phyloP scores from a whole-genome alignment of 306 rosid genomes.

The Castanea sativa region DNA sequence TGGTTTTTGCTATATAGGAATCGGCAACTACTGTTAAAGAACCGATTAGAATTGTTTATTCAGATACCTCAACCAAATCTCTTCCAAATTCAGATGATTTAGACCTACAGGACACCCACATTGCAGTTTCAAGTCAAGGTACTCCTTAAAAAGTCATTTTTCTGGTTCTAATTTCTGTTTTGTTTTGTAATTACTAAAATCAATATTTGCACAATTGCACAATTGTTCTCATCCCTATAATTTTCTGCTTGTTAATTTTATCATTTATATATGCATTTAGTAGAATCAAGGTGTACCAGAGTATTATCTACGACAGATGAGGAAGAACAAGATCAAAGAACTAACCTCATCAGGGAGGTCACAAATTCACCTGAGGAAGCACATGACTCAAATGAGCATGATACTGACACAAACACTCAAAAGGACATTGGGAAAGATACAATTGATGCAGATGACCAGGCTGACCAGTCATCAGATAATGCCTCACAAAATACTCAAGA shows the following conservation, averaged over 20 bases:
- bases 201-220: not conserved
- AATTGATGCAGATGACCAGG: slow-evolving; percentile 38
- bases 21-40: too few species aligned
- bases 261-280: slow-evolving; percentile 28
- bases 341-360: slow-evolving; percentile 54
- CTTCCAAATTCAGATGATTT: too few species aligned
- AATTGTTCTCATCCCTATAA: not conserved
- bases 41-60: too few species aligned
- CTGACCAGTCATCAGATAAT: slow-evolving; percentile 23
- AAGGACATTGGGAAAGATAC: slow-evolving; percentile 42
- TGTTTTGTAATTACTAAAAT: not conserved
- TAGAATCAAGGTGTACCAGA: slow-evolving; percentile 55
- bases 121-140: too few species aligned
- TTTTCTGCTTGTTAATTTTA: slow-evolving; percentile 5
- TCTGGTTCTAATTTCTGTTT: not conserved
- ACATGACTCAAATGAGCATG: slow-evolving; percentile 16
- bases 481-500: slow-evolving; percentile 12
- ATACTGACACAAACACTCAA: slow-evolving; percentile 26
- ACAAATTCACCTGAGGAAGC: slow-evolving; percentile 47
- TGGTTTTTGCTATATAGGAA: too few species aligned
- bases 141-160: too few species aligned
- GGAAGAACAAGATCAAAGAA: slow-evolving; percentile 40
- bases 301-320: slow-evolving; percentile 59
- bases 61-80: too few species aligned
- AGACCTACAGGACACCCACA: too few species aligned